Percentiles rank a stretch among this genome's conserved stretches.
Conservation (phyloP, 2,329 filamentous ascomycete species). For the Trichoderma asperellum region DNA sequence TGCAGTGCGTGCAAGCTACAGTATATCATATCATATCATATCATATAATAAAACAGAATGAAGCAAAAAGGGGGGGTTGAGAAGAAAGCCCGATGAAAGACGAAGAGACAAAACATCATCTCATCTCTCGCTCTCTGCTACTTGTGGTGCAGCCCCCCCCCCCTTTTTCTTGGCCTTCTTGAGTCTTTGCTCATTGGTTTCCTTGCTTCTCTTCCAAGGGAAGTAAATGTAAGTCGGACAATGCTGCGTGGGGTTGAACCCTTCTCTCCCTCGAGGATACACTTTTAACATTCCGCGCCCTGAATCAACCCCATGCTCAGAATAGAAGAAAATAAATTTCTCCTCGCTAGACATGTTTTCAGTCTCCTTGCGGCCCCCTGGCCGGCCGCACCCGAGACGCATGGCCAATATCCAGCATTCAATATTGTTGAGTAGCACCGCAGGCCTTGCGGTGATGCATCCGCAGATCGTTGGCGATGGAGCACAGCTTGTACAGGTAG, state of each 20-base stretch:
- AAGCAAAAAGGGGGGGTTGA: neutral
- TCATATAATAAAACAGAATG: neutral
- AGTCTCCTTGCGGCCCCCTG: neutral
- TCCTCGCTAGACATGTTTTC: neutral
- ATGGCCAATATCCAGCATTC: neutral
- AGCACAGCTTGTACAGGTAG: neutral
- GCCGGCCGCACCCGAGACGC: neutral
- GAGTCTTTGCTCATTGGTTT: neutral
- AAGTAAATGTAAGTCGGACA: neutral
- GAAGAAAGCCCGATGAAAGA: neutral
- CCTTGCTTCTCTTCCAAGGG: neutral
- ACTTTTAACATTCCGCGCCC: neutral
- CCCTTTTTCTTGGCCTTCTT: neutral
- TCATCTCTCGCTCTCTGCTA: neutral
- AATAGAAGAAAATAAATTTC: neutral
- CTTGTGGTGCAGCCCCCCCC: neutral
- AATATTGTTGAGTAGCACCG: neutral
- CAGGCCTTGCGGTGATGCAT: neutral
- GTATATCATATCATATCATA: neutral
- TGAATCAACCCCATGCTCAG: neutral
- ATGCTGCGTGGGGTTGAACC: neutral
- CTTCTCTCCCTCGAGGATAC: neutral
- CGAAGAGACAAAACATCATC: neutral
- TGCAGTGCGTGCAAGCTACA: neutral
- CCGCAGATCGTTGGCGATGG: neutral